These are phyloP conservation scores for Neophaeococcomyces mojaviensis DNA, from an alignment of 2,329 filamentous ascomycete genomes.

Conservation along the genomic window DNA sequence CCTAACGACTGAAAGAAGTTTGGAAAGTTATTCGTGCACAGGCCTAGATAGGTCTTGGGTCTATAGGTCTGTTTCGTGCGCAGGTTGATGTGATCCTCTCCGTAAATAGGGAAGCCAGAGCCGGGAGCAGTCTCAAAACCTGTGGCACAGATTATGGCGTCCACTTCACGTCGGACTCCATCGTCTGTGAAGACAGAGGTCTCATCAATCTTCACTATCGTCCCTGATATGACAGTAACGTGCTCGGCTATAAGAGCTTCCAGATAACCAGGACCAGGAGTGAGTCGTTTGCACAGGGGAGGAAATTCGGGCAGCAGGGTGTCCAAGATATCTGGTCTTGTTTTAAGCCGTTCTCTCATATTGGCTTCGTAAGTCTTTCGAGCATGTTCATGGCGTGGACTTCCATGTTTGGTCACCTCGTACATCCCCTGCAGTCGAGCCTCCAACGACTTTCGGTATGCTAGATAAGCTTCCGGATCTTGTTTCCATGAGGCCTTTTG, in stretches of 20 bases:
- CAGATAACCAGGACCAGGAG: constrained; percentile 39
- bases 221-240: constrained; percentile 14
- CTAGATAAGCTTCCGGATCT: constrained; percentile 21
- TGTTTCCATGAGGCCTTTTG: constrained; percentile 21
- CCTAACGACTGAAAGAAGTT: constrained; percentile 31
- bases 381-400: no score
- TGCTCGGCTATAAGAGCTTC: constrained; percentile 22
- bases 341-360: constrained; percentile 21
- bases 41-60: constrained; percentile 31
- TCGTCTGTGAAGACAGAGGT: constrained; percentile 22
- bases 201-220: constrained; percentile 14
- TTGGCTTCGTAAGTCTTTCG: constrained; percentile 12
- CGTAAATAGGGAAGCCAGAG: constrained; percentile 31
- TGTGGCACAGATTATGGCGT: constrained; percentile 33
- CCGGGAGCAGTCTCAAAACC: constrained; percentile 33
- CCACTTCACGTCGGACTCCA: constrained; percentile 27
- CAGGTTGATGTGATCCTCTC: constrained; percentile 23
- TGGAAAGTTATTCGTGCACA: constrained; percentile 28
- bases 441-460: constrained; percentile 30
- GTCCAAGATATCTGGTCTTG: constrained; percentile 30
- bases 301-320: constrained; percentile 35
- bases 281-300: constrained; percentile 37
- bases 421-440: constrained; percentile 24
- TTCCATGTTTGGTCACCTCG: no score
- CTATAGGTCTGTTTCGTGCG: constrained; percentile 24